Conservation (phyloP, 306 rosid species). For the Begonia peltatifolia region DNA sequence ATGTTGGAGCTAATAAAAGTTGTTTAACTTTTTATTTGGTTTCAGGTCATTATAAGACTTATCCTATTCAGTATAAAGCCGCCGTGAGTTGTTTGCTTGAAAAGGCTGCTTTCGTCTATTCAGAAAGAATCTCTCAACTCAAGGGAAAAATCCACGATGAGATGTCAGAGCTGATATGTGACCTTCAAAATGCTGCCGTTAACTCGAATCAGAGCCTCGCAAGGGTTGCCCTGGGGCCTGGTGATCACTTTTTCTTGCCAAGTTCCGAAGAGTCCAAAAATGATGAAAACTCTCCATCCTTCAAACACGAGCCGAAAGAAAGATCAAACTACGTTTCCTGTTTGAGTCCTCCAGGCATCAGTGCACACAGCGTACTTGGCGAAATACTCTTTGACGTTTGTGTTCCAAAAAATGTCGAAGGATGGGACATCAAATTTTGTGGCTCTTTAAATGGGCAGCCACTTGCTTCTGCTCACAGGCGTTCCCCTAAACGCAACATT, state of each 20-base stretch:
- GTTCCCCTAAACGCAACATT: constrained; percentile 31
- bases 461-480: constrained; percentile 43
- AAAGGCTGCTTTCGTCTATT: constrained; percentile 16
- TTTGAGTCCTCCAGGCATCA: constrained; percentile 27
- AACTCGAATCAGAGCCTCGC: constrained; percentile 50
- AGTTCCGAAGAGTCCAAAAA: constrained; percentile 33
- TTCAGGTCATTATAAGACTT: constrained; percentile 19
- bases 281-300: constrained; percentile 15
- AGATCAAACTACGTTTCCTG: constrained; percentile 33
- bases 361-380: constrained; percentile 55
- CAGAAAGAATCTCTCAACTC: constrained; percentile 24
- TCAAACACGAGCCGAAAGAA: constrained; percentile 30
- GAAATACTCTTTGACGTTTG: constrained; percentile 62
- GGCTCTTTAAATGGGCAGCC: constrained; percentile 51
- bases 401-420: constrained; percentile 67
- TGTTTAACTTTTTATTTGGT: not conserved
- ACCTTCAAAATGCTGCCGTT: constrained; percentile 48
- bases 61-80: not conserved
- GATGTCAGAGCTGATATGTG: constrained; percentile 50
- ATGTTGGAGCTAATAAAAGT: not conserved
- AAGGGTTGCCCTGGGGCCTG: constrained; percentile 52
- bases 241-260: constrained; percentile 62
- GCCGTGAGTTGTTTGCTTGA: not conserved
- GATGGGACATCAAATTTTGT: constrained; percentile 56
- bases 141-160: constrained; percentile 35